phyloP scores from a whole-genome alignment of 1,284 basidiomycete genomes.

The Rhodotorula sp. region DNA sequence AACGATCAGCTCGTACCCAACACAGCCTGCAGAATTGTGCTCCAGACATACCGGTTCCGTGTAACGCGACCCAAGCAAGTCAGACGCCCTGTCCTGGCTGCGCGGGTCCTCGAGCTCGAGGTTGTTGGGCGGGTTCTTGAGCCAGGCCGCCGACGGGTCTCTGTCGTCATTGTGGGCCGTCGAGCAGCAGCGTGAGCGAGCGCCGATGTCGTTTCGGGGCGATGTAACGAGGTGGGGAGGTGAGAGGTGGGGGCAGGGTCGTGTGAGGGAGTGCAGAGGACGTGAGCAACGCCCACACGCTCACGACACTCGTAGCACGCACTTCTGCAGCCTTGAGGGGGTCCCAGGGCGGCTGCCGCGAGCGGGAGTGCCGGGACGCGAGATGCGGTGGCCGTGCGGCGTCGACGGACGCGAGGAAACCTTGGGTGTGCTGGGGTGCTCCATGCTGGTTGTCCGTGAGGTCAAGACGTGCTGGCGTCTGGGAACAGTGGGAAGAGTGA shows the following conservation, averaged over 20 bases:
- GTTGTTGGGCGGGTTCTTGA: slow-evolving; percentile 2
- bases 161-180: not conserved
- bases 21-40: no score
- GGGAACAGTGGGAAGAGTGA: not conserved
- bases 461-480: not conserved
- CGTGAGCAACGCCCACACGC: not conserved
- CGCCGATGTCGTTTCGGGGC: no score
- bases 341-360: not conserved
- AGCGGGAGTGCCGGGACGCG: not conserved
- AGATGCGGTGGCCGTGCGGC: not conserved
- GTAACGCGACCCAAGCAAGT: slow-evolving; percentile 56
- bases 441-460: not conserved
- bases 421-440: not conserved
- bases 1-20: not conserved
- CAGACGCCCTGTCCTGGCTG: slow-evolving; percentile 52
- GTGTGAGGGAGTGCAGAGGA: not conserved
- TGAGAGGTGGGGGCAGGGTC: no score
- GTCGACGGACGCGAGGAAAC: slow-evolving; percentile 2
- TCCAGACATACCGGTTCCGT: slow-evolving; percentile 47
- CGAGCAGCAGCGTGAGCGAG: no score
- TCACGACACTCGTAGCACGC: not conserved
- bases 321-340: slow-evolving; percentile 4
- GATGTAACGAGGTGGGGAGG: no score
- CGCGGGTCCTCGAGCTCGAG: slow-evolving; percentile 2
- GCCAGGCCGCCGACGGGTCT: not conserved